Conservation (phyloP, 495 filamentous ascomycete genomes). For the Penicillium cosmopolitanum region DNA sequence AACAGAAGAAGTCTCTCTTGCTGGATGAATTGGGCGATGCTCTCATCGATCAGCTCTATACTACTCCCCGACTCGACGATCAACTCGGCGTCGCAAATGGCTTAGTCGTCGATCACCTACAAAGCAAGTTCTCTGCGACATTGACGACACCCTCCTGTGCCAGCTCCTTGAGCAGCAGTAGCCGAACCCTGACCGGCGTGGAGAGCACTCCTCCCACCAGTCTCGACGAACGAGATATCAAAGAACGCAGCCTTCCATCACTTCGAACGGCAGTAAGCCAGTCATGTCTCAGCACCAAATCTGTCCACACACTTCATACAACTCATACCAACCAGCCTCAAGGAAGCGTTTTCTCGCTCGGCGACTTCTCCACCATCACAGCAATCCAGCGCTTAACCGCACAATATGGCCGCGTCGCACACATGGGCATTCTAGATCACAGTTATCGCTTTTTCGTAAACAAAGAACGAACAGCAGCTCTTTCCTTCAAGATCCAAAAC, state of each 20-base stretch:
- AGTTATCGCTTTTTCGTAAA: slow-evolving; percentile 50
- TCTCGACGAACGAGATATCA: slow-evolving; percentile 12
- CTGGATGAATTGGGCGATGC: slow-evolving; percentile 29
- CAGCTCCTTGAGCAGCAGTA: slow-evolving; percentile 25
- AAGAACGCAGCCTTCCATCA: slow-evolving; percentile 1
- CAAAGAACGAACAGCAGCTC: slow-evolving; percentile 32
- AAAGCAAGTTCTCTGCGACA: slow-evolving; percentile 10
- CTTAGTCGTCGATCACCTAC: slow-evolving; percentile 28
- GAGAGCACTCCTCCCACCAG: slow-evolving; percentile 23
- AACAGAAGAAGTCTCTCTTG: slow-evolving; percentile 22
- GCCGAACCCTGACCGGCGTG: slow-evolving; percentile 13
- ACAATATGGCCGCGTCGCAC: slow-evolving; percentile 41
- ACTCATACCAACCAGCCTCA: neutral
- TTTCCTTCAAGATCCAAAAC: slow-evolving; percentile 46
- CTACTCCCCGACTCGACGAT: slow-evolving; percentile 7
- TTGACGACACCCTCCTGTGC: slow-evolving; percentile 14
- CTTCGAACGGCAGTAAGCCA: neutral
- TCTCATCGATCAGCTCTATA: slow-evolving; percentile 26
- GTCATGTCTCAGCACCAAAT: slow-evolving; percentile 5
- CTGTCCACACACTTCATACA: neutral
- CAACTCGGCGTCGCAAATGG: slow-evolving; percentile 3
- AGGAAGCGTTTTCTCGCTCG: slow-evolving; percentile 29
- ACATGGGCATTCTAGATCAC: slow-evolving; percentile 50
- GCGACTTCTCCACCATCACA: slow-evolving; percentile 34
- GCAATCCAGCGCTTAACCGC: slow-evolving; percentile 35